phyloP scores from a whole-genome alignment of 2,329 filamentous ascomycete genomes.

The Monosporascus sp. region DNA sequence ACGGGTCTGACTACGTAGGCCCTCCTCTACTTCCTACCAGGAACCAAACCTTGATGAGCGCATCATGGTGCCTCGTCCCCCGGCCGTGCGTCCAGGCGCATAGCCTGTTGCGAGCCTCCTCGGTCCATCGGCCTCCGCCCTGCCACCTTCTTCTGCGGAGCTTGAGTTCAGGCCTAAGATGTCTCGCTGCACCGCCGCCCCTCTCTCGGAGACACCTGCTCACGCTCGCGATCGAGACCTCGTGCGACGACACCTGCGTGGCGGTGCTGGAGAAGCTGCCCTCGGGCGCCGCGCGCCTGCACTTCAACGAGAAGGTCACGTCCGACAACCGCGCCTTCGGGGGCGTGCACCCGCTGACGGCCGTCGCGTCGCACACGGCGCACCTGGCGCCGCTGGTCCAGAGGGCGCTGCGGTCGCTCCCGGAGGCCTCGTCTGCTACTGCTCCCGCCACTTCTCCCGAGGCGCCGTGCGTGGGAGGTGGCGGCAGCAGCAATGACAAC shows the following conservation, averaged over 20 bases:
- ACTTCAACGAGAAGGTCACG: conserved; percentile 77
- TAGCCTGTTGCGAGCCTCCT: neutral
- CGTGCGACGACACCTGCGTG: conserved; percentile 90
- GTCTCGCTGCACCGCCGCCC: neutral
- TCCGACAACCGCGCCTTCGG: conserved; percentile 68
- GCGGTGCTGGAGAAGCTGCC: conserved; percentile 62
- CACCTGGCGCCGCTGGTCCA: conserved; percentile 64
- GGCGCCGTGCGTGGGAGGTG: conserved; percentile 11
- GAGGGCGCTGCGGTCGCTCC: conserved; percentile 54
- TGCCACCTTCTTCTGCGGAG: neutral
- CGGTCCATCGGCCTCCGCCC: neutral
- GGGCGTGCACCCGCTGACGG: conserved; percentile 74
- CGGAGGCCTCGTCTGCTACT: conserved; percentile 11
- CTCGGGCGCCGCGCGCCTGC: conserved; percentile 46
- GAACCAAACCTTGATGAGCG: neutral
- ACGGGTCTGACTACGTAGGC: too few relatives aligned
- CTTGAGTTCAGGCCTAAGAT: neutral
- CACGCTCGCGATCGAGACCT: conserved; percentile 73
- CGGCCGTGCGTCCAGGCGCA: neutral
- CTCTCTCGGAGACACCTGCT: conserved; percentile 31
- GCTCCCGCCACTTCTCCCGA: neutral
- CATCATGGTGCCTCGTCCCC: neutral
- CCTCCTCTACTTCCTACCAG: too few relatives aligned
- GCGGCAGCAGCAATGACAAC: conserved; percentile 3
- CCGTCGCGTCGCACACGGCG: conserved; percentile 69